phyloP scores from a whole-genome alignment of 495 filamentous ascomycete genomes.

The Neurospora sp. region DNA sequence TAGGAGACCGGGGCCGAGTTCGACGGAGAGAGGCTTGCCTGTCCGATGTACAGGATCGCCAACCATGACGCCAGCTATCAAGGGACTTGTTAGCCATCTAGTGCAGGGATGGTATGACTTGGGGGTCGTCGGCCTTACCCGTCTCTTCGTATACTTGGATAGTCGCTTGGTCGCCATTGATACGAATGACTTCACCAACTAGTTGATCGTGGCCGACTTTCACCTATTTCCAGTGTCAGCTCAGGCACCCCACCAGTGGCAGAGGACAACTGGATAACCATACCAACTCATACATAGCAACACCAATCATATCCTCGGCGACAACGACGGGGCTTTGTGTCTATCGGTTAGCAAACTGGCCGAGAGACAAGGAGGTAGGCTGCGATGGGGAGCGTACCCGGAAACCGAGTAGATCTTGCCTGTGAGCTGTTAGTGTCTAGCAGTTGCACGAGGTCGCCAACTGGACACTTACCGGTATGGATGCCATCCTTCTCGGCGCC shows the following conservation, averaged over 20 bases:
- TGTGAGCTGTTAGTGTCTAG: constrained; percentile 24
- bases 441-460: constrained; percentile 3
- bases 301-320: constrained; percentile 96
- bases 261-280: not conserved
- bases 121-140: constrained; percentile 40
- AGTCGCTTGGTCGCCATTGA: constrained; percentile 87
- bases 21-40: constrained; percentile 91
- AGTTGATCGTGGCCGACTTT: constrained; percentile 81
- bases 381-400: constrained; percentile 41
- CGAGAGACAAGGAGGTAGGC: not conserved
- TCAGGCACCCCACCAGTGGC: constrained; percentile 27
- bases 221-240: constrained; percentile 43
- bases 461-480: constrained; percentile 22
- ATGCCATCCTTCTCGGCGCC: constrained; percentile 30
- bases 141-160: constrained; percentile 99
- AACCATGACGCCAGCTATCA: constrained; percentile 81
- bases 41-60: constrained; percentile 87
- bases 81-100: not conserved
- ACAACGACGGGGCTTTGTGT: constrained; percentile 76
- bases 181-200: constrained; percentile 95
- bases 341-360: constrained; percentile 13
- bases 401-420: constrained; percentile 74
- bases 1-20: constrained; percentile 93
- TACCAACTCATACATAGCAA: constrained; percentile 98
- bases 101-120: constrained; percentile 6